Evolutionary conservation across 305 asterid species (phyloP), one percentile per base, ranked within the genome.

Genomic region (Euphrasia arctica): DNA sequence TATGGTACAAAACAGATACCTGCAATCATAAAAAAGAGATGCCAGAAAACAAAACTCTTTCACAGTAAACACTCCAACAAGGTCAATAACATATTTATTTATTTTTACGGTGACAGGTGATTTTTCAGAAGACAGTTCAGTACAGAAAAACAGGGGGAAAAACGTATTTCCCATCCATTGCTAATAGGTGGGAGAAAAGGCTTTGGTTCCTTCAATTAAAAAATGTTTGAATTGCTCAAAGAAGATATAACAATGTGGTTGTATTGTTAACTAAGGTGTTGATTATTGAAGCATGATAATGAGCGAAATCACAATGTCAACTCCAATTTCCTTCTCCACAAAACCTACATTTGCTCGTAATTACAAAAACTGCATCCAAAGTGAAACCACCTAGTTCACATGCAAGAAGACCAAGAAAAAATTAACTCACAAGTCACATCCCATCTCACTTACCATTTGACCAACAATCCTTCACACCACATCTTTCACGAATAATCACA

Each of bases 351-450:
- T 52, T 52, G 12, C 57, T 27, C 57, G 8, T 18, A 5, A 49
- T 49, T 13, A 4, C 4, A 55, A 9, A 51, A 41, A 15, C 50
- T 60, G 15, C 54, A 63, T 45, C 28, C 36, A 58, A 54, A 54
- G 48, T 29, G 59, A 36, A 34, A 66, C 36, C 14, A 39, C 48
- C 57, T 49, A 12, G 54, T 61, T 31, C 62, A 56, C 67, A 60
- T 42, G 74, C 74, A 69, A 64, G 39, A 25, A 51, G 43, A 36
- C 13, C 12, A 32, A 32, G 54, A 54, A 2, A 45, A 65, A 58
- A 25, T 25, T 9, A 50, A 45, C 57, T 54, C 13, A 25, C 7
- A 50, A 45, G 51, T 54, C 13, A 25, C 7, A 48, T 22, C 43
- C 22, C n/a, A 48, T 45, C 27, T 25, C 63, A 47, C 70, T 52